phyloP scores from a whole-genome alignment of 306 rosid genomes.

The Prunus fruticosa region DNA sequence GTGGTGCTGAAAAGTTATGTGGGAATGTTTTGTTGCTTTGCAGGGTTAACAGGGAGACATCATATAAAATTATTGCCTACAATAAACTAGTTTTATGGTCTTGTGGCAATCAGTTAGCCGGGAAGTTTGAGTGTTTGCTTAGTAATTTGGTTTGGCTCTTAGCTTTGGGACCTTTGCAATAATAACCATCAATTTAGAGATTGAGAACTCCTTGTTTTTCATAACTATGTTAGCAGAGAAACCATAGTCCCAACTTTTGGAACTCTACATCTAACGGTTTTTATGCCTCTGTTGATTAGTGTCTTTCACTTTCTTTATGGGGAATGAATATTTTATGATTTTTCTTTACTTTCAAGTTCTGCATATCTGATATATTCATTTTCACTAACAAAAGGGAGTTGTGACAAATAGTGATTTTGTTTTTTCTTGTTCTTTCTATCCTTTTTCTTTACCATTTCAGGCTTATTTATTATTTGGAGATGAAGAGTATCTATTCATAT shows the following conservation, averaged over 20 bases:
- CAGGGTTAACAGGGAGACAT: background rate
- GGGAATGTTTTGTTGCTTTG: background rate
- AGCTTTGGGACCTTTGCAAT: background rate
- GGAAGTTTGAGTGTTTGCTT: background rate
- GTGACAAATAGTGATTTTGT: background rate
- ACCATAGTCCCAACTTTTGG: background rate
- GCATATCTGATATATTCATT: background rate
- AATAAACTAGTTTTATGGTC: background rate
- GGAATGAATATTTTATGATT: background rate
- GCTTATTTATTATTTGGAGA: slow-evolving; percentile 94
- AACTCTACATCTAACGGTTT: background rate
- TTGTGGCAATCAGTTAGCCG: background rate
- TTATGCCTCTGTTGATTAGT: background rate
- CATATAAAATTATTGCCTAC: background rate
- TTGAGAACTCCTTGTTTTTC: background rate
- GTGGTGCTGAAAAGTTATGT: background rate
- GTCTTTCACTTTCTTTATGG: background rate
- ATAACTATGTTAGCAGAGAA: background rate
- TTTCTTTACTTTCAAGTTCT: background rate
- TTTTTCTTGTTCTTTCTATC: background rate
- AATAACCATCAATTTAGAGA: background rate
- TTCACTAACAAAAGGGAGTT: background rate
- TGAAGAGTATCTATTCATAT: slow-evolving; percentile 91
- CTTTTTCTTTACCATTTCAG: slow-evolving; percentile 48
- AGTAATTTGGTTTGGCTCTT: background rate